Evolutionary conservation across 2,329 filamentous ascomycete genomes (phyloP).

Genomic region (Aurifilum marmelostoma): DNA sequence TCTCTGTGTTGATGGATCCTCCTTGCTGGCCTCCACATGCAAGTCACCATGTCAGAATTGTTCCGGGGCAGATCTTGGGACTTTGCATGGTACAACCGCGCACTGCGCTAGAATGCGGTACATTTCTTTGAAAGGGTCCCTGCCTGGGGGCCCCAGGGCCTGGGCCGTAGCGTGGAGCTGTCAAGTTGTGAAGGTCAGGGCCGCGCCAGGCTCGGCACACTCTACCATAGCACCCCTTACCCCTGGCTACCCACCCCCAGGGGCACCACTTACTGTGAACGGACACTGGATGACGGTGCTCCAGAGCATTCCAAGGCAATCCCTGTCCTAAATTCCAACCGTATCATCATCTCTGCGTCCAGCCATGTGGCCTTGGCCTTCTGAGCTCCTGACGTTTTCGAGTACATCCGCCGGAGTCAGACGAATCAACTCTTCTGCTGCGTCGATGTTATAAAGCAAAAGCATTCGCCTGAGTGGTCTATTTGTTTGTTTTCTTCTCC

Average conservation of each 20-base stretch:
- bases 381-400: slow-evolving; percentile 27
- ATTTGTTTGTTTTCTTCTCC: background rate
- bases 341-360: slow-evolving; percentile 10
- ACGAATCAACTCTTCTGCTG: slow-evolving; percentile 11
- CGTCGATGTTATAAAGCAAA: background rate
- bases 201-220: background rate
- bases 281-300: background rate
- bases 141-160: background rate
- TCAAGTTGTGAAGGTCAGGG: background rate
- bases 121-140: background rate
- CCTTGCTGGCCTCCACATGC: background rate
- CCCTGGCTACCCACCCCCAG: background rate
- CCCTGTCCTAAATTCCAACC: slow-evolving; percentile 23
- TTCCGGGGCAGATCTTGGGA: background rate
- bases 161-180: background rate
- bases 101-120: background rate
- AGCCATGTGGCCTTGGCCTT: slow-evolving; percentile 27
- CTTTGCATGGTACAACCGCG: background rate
- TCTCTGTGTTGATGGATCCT: background rate
- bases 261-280: background rate
- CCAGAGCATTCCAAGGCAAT: slow-evolving; percentile 18
- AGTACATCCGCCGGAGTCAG: slow-evolving; percentile 18
- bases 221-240: background rate
- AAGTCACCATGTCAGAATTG: background rate
- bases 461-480: background rate